Evolutionary conservation across 257 asterid species (phyloP).

Genomic region (Haberlea rhodopensis): DNA sequence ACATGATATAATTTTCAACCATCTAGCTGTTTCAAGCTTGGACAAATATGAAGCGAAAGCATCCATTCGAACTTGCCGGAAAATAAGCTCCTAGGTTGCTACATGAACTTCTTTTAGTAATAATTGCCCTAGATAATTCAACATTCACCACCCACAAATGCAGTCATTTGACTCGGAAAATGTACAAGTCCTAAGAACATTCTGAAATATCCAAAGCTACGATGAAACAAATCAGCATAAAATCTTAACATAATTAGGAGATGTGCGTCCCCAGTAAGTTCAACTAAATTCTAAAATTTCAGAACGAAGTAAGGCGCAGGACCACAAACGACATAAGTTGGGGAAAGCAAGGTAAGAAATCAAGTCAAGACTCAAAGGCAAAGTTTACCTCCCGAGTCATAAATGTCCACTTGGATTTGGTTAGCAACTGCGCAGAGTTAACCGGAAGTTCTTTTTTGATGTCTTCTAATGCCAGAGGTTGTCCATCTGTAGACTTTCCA

Average conservation of each 20-base stretch:
- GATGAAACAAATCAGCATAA: no score
- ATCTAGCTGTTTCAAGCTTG: no score
- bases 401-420: conserved; percentile 70
- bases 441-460: conserved; percentile 56
- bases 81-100: no score
- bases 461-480: conserved; percentile 57
- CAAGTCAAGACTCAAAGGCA: background rate
- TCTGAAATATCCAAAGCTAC: no score
- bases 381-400: conserved; percentile 74
- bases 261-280: no score
- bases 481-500: conserved; percentile 63
- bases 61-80: no score
- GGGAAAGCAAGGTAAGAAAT: background rate
- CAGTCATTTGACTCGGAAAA: background rate
- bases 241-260: no score
- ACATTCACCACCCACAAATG: background rate
- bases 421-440: conserved; percentile 45
- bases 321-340: no score
- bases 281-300: no score
- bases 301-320: no score
- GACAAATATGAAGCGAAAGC: no score
- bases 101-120: background rate
- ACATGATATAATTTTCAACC: no score
- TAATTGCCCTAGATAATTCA: background rate
- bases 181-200: background rate